Percentiles rank a stretch among this genome's conserved stretches.
These are phyloP conservation scores for Artemisia argyi DNA, from an alignment of 129 eudicot species.

Conservation along the genomic window DNA sequence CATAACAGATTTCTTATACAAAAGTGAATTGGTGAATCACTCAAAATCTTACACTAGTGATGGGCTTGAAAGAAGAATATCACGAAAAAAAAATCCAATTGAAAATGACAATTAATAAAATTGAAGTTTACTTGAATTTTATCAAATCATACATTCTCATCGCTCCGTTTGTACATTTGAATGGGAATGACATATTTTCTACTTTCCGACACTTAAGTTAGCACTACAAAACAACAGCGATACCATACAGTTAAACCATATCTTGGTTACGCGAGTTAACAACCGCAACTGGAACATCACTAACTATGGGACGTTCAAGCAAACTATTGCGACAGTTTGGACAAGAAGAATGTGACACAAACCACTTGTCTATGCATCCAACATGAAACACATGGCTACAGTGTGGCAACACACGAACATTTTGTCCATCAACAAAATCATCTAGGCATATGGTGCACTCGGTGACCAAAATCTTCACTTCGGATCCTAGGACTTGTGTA, in stretches of 20 bases:
- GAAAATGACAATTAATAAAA: too few relatives aligned
- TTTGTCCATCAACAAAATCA: conserved; percentile 56
- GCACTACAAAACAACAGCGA: too few relatives aligned
- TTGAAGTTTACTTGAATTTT: too few relatives aligned
- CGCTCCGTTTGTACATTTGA: too few relatives aligned
- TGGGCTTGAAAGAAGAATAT: too few relatives aligned
- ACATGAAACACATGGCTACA: conserved; percentile 58
- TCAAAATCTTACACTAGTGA: too few relatives aligned
- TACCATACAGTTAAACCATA: conserved; percentile 8
- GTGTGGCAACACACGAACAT: conserved; percentile 46
- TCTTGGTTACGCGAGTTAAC: not conserved
- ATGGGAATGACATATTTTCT: too few relatives aligned
- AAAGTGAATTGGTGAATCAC: too few relatives aligned
- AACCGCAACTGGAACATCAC: not conserved
- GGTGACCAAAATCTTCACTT: conserved; percentile 11
- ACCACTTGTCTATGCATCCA: conserved; percentile 58
- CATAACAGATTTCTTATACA: too few relatives aligned
- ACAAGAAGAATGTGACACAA: conserved; percentile 51
- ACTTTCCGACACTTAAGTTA: too few relatives aligned
- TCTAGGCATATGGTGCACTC: conserved; percentile 60
- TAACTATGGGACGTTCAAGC: conserved; percentile 13
- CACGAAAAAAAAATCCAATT: too few relatives aligned
- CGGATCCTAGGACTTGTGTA: conserved; percentile 37
- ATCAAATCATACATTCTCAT: too few relatives aligned
- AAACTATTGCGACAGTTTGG: conserved; percentile 58